These are phyloP conservation scores for Pseudogymnoascus sp. DNA, from an alignment of 2,329 filamentous ascomycete genomes.

Conservation along the genomic window DNA sequence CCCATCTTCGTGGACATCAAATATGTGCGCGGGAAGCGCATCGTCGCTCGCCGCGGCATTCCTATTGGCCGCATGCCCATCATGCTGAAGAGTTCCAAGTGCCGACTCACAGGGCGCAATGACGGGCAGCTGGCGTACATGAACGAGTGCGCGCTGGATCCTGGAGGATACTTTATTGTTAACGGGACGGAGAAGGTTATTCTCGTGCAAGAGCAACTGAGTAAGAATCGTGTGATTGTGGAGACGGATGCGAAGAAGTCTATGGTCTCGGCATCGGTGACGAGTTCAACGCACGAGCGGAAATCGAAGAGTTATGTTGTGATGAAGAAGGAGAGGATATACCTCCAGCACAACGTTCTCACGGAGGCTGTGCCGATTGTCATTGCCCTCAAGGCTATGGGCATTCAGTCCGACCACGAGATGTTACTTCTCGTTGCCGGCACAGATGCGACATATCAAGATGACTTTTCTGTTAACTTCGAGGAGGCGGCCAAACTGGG, in stretches of 20 bases:
- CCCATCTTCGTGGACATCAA: constrained; percentile 89
- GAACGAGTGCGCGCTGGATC: constrained; percentile 93
- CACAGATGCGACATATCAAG: constrained; percentile 80
- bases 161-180: constrained; percentile 96
- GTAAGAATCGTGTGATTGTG: constrained; percentile 98
- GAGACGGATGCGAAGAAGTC: constrained; percentile 89
- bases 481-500: constrained; percentile 80
- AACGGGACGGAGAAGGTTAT: constrained; percentile 98
- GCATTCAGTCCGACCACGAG: constrained; percentile 88
- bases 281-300: constrained; percentile 92
- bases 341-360: constrained; percentile 85
- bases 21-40: constrained; percentile 74
- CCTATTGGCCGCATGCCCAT: constrained; percentile 87
- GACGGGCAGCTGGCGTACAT: constrained; percentile 84
- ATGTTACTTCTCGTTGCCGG: constrained; percentile 88
- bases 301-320: constrained; percentile 97
- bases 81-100: constrained; percentile 95
- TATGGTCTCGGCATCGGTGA: constrained; percentile 90
- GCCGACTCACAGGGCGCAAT: constrained; percentile 72
- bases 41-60: constrained; percentile 66
- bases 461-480: constrained; percentile 91
- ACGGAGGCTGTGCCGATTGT: constrained; percentile 93
- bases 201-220: constrained; percentile 93
- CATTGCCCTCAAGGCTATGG: constrained; percentile 85
- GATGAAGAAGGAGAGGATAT: constrained; percentile 85